These are phyloP conservation scores for Cucurbita moschata DNA, from an alignment of 306 rosid genomes.

Conservation along the genomic window DNA sequence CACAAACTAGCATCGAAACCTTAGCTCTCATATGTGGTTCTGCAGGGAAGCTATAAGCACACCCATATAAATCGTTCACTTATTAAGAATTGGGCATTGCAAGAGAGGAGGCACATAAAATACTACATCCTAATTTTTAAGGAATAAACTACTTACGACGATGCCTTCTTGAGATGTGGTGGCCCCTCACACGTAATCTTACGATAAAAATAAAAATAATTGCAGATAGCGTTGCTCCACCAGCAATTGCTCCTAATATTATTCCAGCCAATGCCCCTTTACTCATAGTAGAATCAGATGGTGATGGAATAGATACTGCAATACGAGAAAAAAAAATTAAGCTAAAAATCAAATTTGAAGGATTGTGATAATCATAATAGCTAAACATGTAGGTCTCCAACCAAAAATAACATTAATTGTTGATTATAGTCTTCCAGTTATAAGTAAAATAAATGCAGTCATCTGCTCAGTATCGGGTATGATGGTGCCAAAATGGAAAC, in stretches of 20 bases:
- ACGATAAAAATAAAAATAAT: slow-evolving; percentile 46
- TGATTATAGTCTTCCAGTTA: neutral
- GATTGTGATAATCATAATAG: neutral
- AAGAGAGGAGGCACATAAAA: neutral
- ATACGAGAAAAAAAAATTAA: slow-evolving; percentile 16
- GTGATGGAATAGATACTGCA: slow-evolving; percentile 21
- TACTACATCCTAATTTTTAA: neutral
- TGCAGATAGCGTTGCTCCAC: slow-evolving; percentile 49
- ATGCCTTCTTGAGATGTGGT: slow-evolving; percentile 35
- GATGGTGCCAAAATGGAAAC: neutral
- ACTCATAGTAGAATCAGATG: slow-evolving; percentile 36
- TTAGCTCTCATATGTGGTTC: neutral
- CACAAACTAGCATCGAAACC: neutral
- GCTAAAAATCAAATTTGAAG: slow-evolving; percentile 4
- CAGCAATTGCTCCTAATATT: slow-evolving; percentile 57
- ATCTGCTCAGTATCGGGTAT: neutral
- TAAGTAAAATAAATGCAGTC: neutral
- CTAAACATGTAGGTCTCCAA: neutral
- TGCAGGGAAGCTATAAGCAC: neutral
- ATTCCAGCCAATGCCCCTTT: slow-evolving; percentile 57
- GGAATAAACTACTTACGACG: slow-evolving; percentile 39
- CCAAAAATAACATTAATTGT: neutral
- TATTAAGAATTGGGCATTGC: neutral
- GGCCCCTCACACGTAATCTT: slow-evolving; percentile 24
- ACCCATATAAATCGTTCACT: neutral